phyloP scores from a whole-genome alignment of 1,139 yeast species.

The Magnusiomyces magnusii region DNA sequence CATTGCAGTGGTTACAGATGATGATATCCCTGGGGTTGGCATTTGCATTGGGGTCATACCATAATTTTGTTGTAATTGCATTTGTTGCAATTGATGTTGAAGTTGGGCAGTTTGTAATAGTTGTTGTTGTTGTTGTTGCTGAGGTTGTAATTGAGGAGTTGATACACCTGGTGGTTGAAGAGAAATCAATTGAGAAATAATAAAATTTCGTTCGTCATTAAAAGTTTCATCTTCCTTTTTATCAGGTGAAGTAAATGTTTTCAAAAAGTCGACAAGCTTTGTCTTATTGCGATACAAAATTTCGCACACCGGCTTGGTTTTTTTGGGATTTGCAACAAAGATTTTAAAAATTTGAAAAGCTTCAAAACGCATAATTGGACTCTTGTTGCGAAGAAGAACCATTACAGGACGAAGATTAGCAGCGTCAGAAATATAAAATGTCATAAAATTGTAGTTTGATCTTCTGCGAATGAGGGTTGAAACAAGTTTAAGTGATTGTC shows the following conservation, averaged over 20 bases:
- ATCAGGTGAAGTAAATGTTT: slow-evolving; percentile 50
- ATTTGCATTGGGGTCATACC: background rate
- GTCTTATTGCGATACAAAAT: slow-evolving; percentile 75
- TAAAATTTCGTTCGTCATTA: slow-evolving; percentile 73
- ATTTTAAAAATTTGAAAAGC: slow-evolving; percentile 89
- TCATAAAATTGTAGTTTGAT: slow-evolving; percentile 64
- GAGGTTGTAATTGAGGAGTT: background rate
- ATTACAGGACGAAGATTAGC: slow-evolving; percentile 78
- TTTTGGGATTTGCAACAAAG: slow-evolving; percentile 91
- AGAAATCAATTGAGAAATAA: slow-evolving; percentile 63
- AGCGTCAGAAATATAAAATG: slow-evolving; percentile 69
- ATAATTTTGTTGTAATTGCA: background rate
- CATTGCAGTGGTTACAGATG: background rate
- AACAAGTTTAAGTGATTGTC: slow-evolving; percentile 79
- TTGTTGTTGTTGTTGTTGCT: background rate
- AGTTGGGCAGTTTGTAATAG: background rate
- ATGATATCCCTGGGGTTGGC: background rate
- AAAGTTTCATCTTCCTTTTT: slow-evolving; percentile 59
- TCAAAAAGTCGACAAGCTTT: slow-evolving; percentile 61
- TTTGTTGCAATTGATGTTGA: background rate
- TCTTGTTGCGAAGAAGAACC: slow-evolving; percentile 80
- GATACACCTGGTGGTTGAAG: slow-evolving; percentile 29
- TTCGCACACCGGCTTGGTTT: slow-evolving; percentile 70
- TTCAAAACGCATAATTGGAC: slow-evolving; percentile 81
- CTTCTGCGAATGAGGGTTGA: slow-evolving; percentile 69